Conservation (phyloP, 257 asterid species). For the Solanum pennellii region DNA sequence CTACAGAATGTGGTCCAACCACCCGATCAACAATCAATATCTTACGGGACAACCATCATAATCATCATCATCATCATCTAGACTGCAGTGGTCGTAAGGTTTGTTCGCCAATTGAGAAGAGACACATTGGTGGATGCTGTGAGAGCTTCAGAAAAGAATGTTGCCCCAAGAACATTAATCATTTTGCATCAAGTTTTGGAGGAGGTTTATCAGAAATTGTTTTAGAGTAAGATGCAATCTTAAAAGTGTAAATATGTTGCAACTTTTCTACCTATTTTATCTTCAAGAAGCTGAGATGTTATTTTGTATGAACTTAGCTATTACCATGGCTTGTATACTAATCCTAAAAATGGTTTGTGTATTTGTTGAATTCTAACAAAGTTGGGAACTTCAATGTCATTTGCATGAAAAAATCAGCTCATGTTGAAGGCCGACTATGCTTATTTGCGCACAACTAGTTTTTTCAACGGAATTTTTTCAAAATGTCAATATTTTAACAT, state of each 20-base stretch:
- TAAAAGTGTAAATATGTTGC: not conserved
- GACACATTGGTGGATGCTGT: conserved; percentile 34
- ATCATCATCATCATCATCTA: not conserved
- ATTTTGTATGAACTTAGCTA: not conserved
- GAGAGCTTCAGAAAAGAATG: conserved; percentile 39
- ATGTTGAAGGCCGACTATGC: not conserved
- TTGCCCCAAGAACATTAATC: conserved; percentile 20
- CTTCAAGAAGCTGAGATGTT: not conserved
- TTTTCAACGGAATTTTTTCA: too few relatives aligned
- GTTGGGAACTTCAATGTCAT: not conserved
- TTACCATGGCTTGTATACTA: not conserved
- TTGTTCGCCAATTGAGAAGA: conserved; percentile 2
- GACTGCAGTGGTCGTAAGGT: not conserved
- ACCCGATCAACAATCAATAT: not conserved
- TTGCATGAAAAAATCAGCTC: not conserved
- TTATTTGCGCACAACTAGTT: not conserved
- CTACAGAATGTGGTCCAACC: not conserved
- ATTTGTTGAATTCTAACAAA: not conserved
- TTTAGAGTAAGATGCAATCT: conserved; percentile 19
- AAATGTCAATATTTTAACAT: too few relatives aligned
- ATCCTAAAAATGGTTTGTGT: not conserved
- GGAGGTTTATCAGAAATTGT: conserved; percentile 48
- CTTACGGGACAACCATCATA: not conserved
- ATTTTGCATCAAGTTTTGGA: conserved; percentile 12
- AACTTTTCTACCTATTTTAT: not conserved